Percentiles rank a stretch among this genome's conserved stretches.
phyloP scores from a whole-genome alignment of 129 eudicot species.

The Flaveria bidentis region DNA sequence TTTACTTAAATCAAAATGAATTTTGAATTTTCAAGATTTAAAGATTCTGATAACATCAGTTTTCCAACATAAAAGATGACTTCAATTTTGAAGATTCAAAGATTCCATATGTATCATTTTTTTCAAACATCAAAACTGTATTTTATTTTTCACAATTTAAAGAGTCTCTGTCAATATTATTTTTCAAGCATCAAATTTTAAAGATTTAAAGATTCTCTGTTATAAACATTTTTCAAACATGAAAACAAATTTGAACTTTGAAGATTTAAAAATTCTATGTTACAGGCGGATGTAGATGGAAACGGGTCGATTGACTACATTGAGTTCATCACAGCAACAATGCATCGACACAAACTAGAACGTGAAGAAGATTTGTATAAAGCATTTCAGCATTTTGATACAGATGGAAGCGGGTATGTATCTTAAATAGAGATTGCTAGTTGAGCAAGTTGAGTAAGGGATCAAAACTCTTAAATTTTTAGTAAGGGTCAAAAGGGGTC shows the following conservation, averaged over 20 bases:
- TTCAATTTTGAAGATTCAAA: neutral
- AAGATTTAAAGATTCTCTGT: neutral
- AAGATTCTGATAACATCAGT: neutral
- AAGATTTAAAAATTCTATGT: neutral
- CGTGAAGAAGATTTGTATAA: slow-evolving; percentile 78
- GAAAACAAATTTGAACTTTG: neutral
- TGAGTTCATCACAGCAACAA: slow-evolving; percentile 92
- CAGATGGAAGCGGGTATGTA: slow-evolving; percentile 79
- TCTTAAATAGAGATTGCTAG: neutral
- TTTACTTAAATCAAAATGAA: too few species aligned
- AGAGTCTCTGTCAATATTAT: neutral
- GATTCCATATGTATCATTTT: neutral
- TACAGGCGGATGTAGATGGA: slow-evolving; percentile 93
- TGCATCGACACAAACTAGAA: slow-evolving; percentile 91
- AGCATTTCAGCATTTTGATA: slow-evolving; percentile 85
- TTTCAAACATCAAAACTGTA: neutral
- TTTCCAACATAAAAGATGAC: neutral
- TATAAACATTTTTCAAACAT: neutral
- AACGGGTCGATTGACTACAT: slow-evolving; percentile 88
- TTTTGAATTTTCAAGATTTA: neutral
- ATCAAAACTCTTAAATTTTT: neutral
- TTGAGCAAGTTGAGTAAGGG: neutral
- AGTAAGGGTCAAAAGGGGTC: neutral
- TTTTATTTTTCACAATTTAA: neutral
- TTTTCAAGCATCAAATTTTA: neutral